Conservation (phyloP, 129 eudicot genomes). For the Smallanthus sonchifolius region DNA sequence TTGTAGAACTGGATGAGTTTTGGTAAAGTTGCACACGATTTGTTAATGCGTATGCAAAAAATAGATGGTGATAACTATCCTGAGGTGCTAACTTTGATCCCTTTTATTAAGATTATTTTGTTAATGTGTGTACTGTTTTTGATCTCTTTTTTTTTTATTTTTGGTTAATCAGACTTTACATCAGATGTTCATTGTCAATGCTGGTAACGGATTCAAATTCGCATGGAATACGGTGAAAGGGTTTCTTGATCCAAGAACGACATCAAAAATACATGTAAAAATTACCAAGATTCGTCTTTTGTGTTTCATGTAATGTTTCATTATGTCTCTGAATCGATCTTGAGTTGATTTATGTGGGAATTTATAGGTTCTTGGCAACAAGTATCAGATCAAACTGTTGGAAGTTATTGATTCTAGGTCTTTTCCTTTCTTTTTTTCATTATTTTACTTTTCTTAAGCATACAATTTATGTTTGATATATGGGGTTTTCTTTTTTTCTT, state of each 20-base stretch:
- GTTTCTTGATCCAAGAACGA: constrained; percentile 88
- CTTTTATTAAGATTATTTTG: not conserved
- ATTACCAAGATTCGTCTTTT: not conserved
- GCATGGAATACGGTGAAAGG: constrained; percentile 81
- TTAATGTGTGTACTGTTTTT: not conserved
- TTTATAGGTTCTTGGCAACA: constrained; percentile 81
- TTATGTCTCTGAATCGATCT: too few species aligned
- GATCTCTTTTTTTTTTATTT: not conserved
- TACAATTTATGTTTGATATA: too few species aligned
- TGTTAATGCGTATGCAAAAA: constrained; percentile 86
- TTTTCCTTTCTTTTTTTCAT: too few species aligned
- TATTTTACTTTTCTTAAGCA: too few species aligned
- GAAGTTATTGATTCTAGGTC: constrained; percentile 88
- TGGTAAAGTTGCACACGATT: constrained; percentile 86
- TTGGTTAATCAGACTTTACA: constrained; percentile 69
- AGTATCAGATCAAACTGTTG: constrained; percentile 61
- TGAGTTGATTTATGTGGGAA: too few species aligned
- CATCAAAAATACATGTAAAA: constrained; percentile 83
- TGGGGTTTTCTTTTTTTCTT: not conserved
- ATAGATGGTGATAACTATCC: constrained; percentile 94
- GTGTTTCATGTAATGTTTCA: too few species aligned
- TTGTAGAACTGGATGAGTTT: constrained; percentile 90
- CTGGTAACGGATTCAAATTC: constrained; percentile 83
- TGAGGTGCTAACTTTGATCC: constrained; percentile 47
- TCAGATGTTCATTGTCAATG: constrained; percentile 92